A percentile compares a stretch with the other conserved stretches of the same genome.
phyloP scores from a whole-genome alignment of 352 stramenopile genomes.

The Phytophthora melonis region DNA sequence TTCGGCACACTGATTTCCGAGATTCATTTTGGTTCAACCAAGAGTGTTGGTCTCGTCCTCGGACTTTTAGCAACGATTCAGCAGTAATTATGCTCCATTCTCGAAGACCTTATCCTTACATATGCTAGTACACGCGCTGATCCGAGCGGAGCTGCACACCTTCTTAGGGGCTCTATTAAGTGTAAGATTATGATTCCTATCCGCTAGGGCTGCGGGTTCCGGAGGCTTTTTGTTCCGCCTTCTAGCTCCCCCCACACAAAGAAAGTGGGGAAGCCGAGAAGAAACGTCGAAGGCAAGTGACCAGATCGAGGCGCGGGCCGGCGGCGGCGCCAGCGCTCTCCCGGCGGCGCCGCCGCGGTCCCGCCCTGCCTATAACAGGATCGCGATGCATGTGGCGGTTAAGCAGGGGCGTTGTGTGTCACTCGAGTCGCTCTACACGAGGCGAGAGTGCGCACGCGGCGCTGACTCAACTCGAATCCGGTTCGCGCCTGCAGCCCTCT shows the following conservation, averaged over 20 bases:
- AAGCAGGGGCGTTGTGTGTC: conserved; percentile 3
- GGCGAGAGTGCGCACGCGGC: conserved; percentile 5
- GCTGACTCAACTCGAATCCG: conserved; percentile 8
- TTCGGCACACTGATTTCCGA: conserved; percentile 23
- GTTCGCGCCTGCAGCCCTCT: conserved; percentile 3
- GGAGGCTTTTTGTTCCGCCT: conserved; percentile 39
- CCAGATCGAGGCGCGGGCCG: conserved; percentile 6
- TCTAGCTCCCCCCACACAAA: conserved; percentile 37
- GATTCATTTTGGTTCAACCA: conserved; percentile 39
- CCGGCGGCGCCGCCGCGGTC: not conserved
- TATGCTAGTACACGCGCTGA: not conserved
- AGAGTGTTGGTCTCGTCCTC: conserved; percentile 46
- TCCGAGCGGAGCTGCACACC: not conserved
- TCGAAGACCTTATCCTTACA: conserved; percentile 32
- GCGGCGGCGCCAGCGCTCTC: not conserved
- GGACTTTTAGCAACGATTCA: not conserved
- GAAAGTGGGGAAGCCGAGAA: conserved; percentile 48
- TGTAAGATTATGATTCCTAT: not conserved
- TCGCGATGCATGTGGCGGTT: conserved; percentile 5
- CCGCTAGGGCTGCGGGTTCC: conserved; percentile 23
- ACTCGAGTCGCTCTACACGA: conserved; percentile 4
- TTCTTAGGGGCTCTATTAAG: conserved; percentile 22
- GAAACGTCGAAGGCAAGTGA: conserved; percentile 54
- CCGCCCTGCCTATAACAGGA: not conserved
- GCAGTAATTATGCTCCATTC: conserved; percentile 22